Evolutionary conservation across 805 yeast species (phyloP), one percentile per base, ranked within the genome.

Genomic region (Wickerhamomyces xylosicus): DNA sequence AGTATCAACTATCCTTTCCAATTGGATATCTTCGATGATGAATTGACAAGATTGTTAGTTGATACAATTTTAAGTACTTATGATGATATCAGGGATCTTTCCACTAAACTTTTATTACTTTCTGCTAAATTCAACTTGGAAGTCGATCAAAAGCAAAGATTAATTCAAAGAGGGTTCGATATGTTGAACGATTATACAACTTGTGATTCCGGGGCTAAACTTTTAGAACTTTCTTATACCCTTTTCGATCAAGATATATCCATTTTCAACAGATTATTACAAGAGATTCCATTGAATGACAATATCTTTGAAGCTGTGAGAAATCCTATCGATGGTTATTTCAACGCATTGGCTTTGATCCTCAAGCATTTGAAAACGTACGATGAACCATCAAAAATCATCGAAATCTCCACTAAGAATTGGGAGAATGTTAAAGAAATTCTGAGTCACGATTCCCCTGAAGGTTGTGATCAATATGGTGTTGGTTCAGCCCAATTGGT

Each of bases 201-300:
- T 41, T 79, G 84, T 34, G 96, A 87, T 42, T 79, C 85, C 19
- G 95, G 89, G 8, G 87, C 95, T 0, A 71, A 77, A 31, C 62
- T 79, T 14, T 61, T 82, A 21, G 74, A 72, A 33, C 36, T 49
- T 69, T 77, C 50, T 43, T 79, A 16, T 66, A 67, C 36, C 46
- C 48, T 41, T 50, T 67, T 41, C 57, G 63, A 54, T 58, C 13
- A 14, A 9, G 45, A 56, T 54, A 37, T 31, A 37, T 2, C 40
- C 34, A 19, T 66, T 60, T 34, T 48, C 70, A 19, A 47, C 48
- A 37, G 42, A 2, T 45, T 77, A 7, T 35, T 71, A 0, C 38
- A 41, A 0, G 53, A 49, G 19, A 49, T 79, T 13, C 59, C 62
- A 3, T 20, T 46, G 7, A 56, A 63, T 9, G 47, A 69, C 2